Conservation (phyloP, 1,284 basidiomycete genomes). For the Leccinum insolens region DNA sequence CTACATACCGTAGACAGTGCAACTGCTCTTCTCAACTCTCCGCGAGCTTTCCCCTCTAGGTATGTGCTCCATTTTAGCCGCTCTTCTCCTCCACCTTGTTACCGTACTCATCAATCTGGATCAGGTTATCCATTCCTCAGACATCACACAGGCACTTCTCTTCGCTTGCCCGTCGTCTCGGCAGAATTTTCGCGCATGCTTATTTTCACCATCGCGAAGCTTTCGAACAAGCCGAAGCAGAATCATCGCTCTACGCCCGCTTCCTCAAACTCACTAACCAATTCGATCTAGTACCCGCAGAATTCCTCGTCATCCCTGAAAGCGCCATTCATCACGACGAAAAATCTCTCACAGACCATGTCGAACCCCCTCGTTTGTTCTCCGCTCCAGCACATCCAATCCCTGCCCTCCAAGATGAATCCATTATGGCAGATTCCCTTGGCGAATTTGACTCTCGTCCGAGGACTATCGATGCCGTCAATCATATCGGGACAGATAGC, state of each 20-base stretch:
- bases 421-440: constrained; percentile 19
- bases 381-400: constrained; percentile 47
- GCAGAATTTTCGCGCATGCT: constrained; percentile 94
- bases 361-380: constrained; percentile 51
- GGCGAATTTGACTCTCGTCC: constrained; percentile 19
- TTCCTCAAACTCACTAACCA: constrained; percentile 84
- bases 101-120: constrained; percentile 21
- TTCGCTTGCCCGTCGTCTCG: constrained; percentile 85
- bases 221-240: constrained; percentile 88
- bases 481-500: constrained; percentile 41
- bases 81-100: constrained; percentile 24
- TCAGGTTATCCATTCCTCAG: constrained; percentile 73
- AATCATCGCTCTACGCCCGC: constrained; percentile 89
- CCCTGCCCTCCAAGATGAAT: constrained; percentile 21
- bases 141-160: constrained; percentile 87
- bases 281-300: constrained; percentile 81
- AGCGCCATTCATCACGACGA: constrained; percentile 35
- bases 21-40: constrained; percentile 90
- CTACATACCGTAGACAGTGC: constrained; percentile 94
- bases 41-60: constrained; percentile 90
- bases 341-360: constrained; percentile 35
- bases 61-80: constrained; percentile 36
- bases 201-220: constrained; percentile 93
- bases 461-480: constrained; percentile 27
- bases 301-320: constrained; percentile 81